These are phyloP conservation scores for Suillus luteus DNA, from an alignment of 768 basidiomycete genomes.

Conservation along the genomic window DNA sequence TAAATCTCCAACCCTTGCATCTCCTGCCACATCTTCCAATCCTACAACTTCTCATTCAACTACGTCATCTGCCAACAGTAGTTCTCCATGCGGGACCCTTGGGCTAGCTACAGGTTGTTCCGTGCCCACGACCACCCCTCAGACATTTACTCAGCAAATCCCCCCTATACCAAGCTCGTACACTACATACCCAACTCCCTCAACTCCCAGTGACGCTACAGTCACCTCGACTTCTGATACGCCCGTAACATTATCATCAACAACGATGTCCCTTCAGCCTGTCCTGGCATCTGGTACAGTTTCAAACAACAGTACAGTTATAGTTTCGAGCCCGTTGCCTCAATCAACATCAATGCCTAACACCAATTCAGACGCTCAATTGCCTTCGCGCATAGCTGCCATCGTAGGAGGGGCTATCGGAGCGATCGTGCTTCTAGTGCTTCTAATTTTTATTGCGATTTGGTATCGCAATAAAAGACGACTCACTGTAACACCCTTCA, in stretches of 20 bases:
- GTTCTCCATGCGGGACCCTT: not conserved
- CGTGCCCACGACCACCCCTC: not conserved
- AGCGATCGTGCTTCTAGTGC: not conserved
- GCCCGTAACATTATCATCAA: not conserved
- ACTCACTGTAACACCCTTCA: not conserved
- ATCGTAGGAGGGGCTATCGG: constrained; percentile 2
- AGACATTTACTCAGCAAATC: not conserved
- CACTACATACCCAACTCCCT: not conserved
- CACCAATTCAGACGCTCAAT: not conserved
- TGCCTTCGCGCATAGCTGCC: not conserved
- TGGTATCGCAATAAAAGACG: not conserved
- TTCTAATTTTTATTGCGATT: not conserved
- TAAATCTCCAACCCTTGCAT: not conserved
- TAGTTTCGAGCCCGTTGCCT: too few relatives aligned
- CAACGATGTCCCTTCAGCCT: not conserved
- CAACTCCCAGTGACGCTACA: not conserved
- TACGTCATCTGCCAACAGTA: not conserved
- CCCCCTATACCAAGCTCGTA: not conserved
- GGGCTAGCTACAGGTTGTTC: not conserved
- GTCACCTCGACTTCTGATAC: not conserved
- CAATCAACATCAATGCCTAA: not conserved
- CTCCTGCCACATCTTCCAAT: not conserved
- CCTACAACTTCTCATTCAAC: not conserved
- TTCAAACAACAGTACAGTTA: not conserved
- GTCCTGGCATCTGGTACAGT: not conserved